Conservation (phyloP, 768 basidiomycete genomes). For the Agaricus subrufescens region DNA sequence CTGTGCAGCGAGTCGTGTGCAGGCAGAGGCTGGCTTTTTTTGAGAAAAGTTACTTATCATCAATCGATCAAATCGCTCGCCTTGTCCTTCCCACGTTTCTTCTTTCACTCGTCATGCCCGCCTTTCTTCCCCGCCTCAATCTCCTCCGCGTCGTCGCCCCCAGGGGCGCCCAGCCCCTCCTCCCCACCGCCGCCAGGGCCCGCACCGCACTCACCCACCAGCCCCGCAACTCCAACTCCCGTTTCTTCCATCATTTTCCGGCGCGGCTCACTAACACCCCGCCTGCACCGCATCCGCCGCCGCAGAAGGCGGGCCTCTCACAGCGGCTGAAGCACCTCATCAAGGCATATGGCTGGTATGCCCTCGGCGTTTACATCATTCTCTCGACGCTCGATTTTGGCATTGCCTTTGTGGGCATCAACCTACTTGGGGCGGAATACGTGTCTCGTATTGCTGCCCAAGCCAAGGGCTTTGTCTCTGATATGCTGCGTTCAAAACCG, state of each 20-base stretch:
- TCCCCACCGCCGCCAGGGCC: constrained; percentile 10
- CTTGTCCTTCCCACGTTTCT: background rate
- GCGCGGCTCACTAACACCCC: constrained; percentile 13
- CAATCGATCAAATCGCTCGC: too few species aligned
- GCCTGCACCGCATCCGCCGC: constrained; percentile 24
- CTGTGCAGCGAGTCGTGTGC: background rate
- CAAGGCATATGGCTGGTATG: constrained; percentile 94
- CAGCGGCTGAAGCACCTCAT: constrained; percentile 78
- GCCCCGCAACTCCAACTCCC: constrained; percentile 2
- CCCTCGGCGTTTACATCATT: constrained; percentile 82
- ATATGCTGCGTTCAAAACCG: constrained; percentile 45
- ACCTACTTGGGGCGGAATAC: constrained; percentile 86
- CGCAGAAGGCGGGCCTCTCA: constrained; percentile 53
- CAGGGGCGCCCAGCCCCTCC: constrained; percentile 11
- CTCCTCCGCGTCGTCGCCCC: constrained; percentile 21
- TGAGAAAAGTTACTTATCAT: too few species aligned
- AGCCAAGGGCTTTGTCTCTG: constrained; percentile 44
- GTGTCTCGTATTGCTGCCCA: constrained; percentile 65
- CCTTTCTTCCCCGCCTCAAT: constrained; percentile 29
- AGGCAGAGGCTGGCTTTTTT: too few species aligned
- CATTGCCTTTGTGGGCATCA: constrained; percentile 79
- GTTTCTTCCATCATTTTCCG: constrained; percentile 10
- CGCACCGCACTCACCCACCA: constrained; percentile 6
- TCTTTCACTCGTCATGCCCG: constrained; percentile 3
- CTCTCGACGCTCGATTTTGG: constrained; percentile 77